Evolutionary conservation across 805 yeast genomes (phyloP).

Genomic region (Wickerhamiella bombiphila): DNA sequence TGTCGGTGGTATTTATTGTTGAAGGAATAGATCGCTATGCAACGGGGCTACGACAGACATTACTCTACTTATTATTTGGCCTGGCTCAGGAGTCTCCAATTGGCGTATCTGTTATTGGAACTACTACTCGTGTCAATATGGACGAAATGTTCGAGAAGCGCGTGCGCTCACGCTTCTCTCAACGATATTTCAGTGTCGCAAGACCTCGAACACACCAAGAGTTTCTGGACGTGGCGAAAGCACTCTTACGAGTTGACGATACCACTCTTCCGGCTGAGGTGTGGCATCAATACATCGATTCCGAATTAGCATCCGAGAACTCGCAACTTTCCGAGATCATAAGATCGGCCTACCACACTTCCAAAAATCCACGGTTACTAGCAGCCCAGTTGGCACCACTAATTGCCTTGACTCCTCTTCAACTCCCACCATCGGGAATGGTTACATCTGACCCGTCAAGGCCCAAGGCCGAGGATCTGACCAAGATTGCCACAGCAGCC

Average conservation of each 20-base stretch:
- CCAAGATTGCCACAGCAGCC: slow-evolving; percentile 28
- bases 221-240: slow-evolving; percentile 35
- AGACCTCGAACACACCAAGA: slow-evolving; percentile 35
- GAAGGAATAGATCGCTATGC: slow-evolving; percentile 81
- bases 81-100: slow-evolving; percentile 55
- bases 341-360: slow-evolving; percentile 36
- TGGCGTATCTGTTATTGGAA: slow-evolving; percentile 72
- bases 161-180: slow-evolving; percentile 80
- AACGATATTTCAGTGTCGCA: slow-evolving; percentile 49
- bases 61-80: slow-evolving; percentile 78
- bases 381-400: slow-evolving; percentile 10
- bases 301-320: slow-evolving; percentile 3
- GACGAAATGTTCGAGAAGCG: slow-evolving; percentile 80
- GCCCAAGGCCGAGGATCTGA: not conserved
- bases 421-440: slow-evolving; percentile 3
- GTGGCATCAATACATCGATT: slow-evolving; percentile 17
- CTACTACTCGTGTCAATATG: slow-evolving; percentile 58
- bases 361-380: slow-evolving; percentile 39
- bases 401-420: slow-evolving; percentile 19
- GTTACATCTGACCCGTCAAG: too few relatives aligned
- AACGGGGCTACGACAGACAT: slow-evolving; percentile 56
- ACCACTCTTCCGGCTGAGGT: slow-evolving; percentile 11
- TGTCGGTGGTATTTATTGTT: slow-evolving; percentile 60
- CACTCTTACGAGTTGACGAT: slow-evolving; percentile 26
- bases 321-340: slow-evolving; percentile 12